Conservation (phyloP, 2,329 filamentous ascomycete genomes). For the Aspergillus caelatus region DNA sequence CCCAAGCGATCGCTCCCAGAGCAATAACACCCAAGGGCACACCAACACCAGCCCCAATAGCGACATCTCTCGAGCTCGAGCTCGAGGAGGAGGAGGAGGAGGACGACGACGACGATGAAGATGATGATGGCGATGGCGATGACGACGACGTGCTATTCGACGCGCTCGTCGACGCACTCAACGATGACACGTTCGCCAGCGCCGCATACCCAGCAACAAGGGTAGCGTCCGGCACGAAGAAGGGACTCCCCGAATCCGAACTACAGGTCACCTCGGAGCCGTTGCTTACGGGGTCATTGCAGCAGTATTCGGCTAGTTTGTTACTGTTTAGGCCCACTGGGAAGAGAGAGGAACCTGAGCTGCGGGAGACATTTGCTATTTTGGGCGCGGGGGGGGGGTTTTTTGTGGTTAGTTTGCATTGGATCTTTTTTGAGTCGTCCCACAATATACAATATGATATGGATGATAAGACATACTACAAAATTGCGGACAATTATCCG, state of each 20-base stretch:
- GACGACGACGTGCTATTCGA: not conserved
- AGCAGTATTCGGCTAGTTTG: slow-evolving; percentile 1
- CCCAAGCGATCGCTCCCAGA: not conserved
- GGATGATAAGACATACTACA: not conserved
- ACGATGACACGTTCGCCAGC: not conserved
- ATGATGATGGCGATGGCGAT: not conserved
- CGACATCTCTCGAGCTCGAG: not conserved
- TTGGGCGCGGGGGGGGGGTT: too few species aligned
- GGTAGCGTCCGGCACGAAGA: not conserved
- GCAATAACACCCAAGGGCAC: not conserved
- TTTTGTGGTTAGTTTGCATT: not conserved
- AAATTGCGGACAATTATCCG: not conserved
- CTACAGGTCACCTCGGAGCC: not conserved
- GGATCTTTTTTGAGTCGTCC: too few species aligned
- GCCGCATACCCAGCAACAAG: slow-evolving; percentile 1
- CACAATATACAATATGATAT: too few species aligned
- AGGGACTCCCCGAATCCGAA: not conserved
- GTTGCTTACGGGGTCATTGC: not conserved
- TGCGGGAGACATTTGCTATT: not conserved
- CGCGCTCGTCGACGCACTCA: not conserved
- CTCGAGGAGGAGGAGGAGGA: not conserved
- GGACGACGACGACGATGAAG: too few species aligned
- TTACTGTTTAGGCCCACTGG: not conserved
- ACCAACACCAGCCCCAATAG: not conserved
- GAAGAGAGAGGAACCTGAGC: not conserved